These are phyloP conservation scores for Alternaria alternata DNA, from an alignment of 2,329 filamentous ascomycete genomes.

Conservation along the genomic window DNA sequence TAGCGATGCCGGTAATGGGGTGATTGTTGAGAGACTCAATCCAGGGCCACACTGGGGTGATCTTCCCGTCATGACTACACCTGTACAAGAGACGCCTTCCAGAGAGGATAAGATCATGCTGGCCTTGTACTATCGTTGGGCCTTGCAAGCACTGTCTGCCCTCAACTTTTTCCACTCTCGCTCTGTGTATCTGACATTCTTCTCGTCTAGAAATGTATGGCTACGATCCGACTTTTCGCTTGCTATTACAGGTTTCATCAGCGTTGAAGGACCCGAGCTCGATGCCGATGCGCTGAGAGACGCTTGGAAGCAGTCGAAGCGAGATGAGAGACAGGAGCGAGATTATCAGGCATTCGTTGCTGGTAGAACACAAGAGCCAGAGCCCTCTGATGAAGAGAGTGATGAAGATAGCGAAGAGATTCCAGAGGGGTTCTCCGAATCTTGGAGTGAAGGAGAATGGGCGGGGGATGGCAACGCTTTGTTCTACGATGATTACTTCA, in stretches of 20 bases:
- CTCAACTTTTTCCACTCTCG: slow-evolving; percentile 9
- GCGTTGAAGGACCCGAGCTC: background rate
- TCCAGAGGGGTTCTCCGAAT: background rate
- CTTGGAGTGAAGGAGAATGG: background rate
- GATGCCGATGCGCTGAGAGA: background rate
- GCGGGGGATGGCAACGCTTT: background rate
- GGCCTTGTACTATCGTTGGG: slow-evolving; percentile 19
- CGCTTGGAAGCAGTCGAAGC: background rate
- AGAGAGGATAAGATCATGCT: slow-evolving; percentile 11
- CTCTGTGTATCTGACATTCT: slow-evolving; percentile 9
- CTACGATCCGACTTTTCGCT: slow-evolving; percentile 16
- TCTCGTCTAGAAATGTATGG: slow-evolving; percentile 14
- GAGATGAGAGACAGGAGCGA: background rate
- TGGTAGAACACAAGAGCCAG: background rate
- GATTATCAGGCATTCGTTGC: too few species aligned
- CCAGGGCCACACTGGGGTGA: slow-evolving; percentile 4
- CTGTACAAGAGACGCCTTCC: background rate
- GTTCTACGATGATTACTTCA: background rate
- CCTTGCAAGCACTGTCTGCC: slow-evolving; percentile 17
- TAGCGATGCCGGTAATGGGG: background rate
- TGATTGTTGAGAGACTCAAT: slow-evolving; percentile 4
- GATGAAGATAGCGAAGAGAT: background rate
- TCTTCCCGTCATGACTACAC: slow-evolving; percentile 12
- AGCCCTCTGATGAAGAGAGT: background rate
- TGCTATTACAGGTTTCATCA: slow-evolving; percentile 14